These are phyloP conservation scores for Arctium lappa DNA, from an alignment of 129 eudicot genomes.

Conservation along the genomic window DNA sequence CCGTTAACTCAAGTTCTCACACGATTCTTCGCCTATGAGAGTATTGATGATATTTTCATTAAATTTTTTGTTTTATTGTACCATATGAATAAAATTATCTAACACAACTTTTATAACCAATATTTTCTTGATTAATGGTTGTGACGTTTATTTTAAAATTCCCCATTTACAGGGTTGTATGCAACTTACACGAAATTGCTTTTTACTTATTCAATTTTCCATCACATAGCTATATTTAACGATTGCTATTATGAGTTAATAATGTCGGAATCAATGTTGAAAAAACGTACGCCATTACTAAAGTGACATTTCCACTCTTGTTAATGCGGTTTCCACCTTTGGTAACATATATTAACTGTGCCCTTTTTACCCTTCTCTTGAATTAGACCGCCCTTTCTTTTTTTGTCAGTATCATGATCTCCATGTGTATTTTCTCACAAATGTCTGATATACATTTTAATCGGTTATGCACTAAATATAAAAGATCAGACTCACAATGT, in stretches of 20 bases:
- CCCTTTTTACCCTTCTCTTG: neutral
- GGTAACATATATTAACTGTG: neutral
- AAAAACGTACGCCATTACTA: neutral
- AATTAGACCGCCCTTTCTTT: neutral
- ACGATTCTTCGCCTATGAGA: neutral
- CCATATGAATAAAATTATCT: neutral
- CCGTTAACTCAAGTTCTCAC: no score
- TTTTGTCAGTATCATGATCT: neutral
- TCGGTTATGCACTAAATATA: slow-evolving; percentile 2
- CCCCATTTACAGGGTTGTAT: neutral
- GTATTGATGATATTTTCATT: neutral
- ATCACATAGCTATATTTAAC: neutral
- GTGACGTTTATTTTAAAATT: neutral
- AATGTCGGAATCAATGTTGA: slow-evolving; percentile 12
- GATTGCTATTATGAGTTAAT: neutral
- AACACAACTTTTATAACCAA: neutral
- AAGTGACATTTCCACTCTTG: neutral
- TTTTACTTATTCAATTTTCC: neutral
- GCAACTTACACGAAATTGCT: neutral
- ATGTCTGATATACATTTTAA: neutral
- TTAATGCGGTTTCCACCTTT: neutral
- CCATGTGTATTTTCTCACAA: slow-evolving; percentile 19
- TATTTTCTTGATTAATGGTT: neutral
- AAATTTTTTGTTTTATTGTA: neutral
- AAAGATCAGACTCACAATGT: slow-evolving; percentile 15